These are phyloP conservation scores for Diaporthe sp. DNA, from an alignment of 2,329 filamentous ascomycete species.

Conservation along the genomic window DNA sequence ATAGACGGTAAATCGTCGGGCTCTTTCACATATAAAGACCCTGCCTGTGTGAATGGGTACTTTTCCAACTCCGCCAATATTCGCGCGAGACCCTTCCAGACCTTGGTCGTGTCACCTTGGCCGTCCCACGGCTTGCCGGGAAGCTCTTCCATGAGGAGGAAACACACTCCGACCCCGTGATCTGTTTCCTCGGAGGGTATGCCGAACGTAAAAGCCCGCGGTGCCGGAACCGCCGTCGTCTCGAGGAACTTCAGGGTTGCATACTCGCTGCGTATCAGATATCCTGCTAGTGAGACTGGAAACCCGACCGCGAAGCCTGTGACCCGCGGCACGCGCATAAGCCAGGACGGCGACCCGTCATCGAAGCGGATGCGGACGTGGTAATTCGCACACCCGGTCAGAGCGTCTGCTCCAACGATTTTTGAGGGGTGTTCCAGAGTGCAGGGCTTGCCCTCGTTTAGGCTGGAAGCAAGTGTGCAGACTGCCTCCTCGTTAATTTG, in stretches of 20 bases:
- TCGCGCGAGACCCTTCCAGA: constrained; percentile 45
- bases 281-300: constrained; percentile 40
- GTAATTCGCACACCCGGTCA: no score
- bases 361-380: constrained; percentile 40
- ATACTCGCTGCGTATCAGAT: constrained; percentile 49
- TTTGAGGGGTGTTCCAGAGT: neutral
- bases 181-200: constrained; percentile 42
- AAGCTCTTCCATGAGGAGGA: constrained; percentile 44
- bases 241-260: constrained; percentile 50
- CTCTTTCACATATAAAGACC: constrained; percentile 41
- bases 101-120: constrained; percentile 38
- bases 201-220: constrained; percentile 45
- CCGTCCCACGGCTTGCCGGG: constrained; percentile 45
- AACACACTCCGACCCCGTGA: constrained; percentile 45
- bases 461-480: no score
- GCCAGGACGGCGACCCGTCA: constrained; percentile 42
- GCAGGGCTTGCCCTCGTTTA: constrained; percentile 11
- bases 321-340: constrained; percentile 42
- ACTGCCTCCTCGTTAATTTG: constrained; percentile 1
- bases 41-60: constrained; percentile 45
- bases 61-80: constrained; percentile 45
- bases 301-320: constrained; percentile 38
- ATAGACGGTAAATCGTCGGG: neutral
- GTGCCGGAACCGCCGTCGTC: constrained; percentile 45
- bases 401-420: neutral